phyloP scores from a whole-genome alignment of 352 stramenopile species.

The Globisporangium parvum region DNA sequence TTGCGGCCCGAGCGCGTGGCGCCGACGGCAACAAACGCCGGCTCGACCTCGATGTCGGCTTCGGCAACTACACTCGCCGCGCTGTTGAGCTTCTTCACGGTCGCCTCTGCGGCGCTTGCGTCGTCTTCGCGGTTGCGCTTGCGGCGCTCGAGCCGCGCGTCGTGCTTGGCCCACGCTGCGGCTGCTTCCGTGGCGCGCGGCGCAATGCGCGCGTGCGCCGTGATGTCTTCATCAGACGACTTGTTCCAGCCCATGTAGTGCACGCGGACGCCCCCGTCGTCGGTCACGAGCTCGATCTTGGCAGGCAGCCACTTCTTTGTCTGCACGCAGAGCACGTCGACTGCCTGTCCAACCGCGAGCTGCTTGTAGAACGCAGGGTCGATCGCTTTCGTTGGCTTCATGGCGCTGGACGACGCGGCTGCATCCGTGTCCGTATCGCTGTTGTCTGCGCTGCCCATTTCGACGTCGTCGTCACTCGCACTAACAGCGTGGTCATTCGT shows the following conservation, averaged over 20 bases:
- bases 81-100: background rate
- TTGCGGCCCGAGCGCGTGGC: slow-evolving; percentile 58
- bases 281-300: slow-evolving; percentile 35
- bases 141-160: slow-evolving; percentile 40
- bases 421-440: background rate
- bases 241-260: slow-evolving; percentile 72
- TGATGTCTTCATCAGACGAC: slow-evolving; percentile 46
- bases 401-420: background rate
- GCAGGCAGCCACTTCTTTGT: slow-evolving; percentile 54
- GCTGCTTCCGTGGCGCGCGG: slow-evolving; percentile 28
- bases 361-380: slow-evolving; percentile 9
- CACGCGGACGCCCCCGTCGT: slow-evolving; percentile 23
- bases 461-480: background rate
- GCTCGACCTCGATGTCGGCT: slow-evolving; percentile 4
- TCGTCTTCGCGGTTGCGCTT: slow-evolving; percentile 18
- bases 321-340: slow-evolving; percentile 53
- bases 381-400: background rate
- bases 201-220: slow-evolving; percentile 29
- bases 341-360: slow-evolving; percentile 29
- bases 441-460: slow-evolving; percentile 2
- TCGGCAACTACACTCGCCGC: background rate
- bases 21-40: slow-evolving; percentile 53
- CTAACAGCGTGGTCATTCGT: too few species aligned
- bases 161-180: slow-evolving; percentile 33
- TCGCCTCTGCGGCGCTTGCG: slow-evolving; percentile 8